A percentile compares a stretch with the other conserved stretches of the same genome.
Conservation (phyloP, 2,329 filamentous ascomycete genomes). For the Fusarium staphyleae region DNA sequence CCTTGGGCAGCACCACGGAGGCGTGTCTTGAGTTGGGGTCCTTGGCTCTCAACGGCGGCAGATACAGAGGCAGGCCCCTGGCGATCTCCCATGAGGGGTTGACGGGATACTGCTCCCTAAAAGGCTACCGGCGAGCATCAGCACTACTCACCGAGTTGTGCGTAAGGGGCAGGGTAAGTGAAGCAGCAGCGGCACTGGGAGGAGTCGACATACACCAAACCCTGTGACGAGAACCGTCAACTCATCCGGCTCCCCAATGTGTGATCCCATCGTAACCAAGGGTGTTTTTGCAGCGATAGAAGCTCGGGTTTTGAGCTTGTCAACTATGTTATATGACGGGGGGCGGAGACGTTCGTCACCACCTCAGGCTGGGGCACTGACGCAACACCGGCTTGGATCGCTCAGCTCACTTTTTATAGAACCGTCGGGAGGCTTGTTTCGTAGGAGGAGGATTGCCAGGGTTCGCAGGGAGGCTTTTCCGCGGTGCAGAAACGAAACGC, state of each 20-base stretch:
- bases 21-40: slow-evolving; percentile 43
- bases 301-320: too few species aligned
- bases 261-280: slow-evolving; percentile 46
- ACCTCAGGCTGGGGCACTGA: background rate
- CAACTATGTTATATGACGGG: background rate
- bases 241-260: slow-evolving; percentile 53
- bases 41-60: slow-evolving; percentile 60
- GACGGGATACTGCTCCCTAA: slow-evolving; percentile 71
- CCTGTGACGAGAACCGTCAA: slow-evolving; percentile 67
- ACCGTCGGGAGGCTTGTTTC: too few species aligned
- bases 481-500: slow-evolving; percentile 2
- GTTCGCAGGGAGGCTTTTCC: slow-evolving; percentile 1
- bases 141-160: slow-evolving; percentile 2
- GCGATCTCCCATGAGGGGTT: slow-evolving; percentile 88
- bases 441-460: background rate
- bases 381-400: too few species aligned
- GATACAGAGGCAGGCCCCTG: slow-evolving; percentile 67
- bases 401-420: background rate
- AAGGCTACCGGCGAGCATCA: slow-evolving; percentile 63
- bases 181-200: slow-evolving; percentile 1
- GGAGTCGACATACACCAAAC: slow-evolving; percentile 59
- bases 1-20: slow-evolving; percentile 49
- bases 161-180: slow-evolving; percentile 6
- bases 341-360: slow-evolving; percentile 14
- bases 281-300: background rate